These are phyloP conservation scores for Botrytis fabae DNA, from an alignment of 2,329 filamentous ascomycete species.

Conservation along the genomic window DNA sequence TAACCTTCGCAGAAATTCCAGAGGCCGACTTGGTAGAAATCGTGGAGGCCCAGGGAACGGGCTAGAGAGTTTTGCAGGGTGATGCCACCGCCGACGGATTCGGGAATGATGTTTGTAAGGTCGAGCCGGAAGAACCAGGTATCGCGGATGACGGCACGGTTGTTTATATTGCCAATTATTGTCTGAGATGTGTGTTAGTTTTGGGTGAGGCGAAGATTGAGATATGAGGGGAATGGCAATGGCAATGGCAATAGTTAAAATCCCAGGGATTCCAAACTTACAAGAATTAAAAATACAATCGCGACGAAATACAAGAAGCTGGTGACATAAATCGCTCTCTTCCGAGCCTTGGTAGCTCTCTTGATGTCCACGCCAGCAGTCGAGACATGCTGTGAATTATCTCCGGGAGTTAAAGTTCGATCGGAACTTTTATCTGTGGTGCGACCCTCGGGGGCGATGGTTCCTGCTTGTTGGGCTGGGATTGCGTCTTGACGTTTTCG, in stretches of 20 bases:
- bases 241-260: not conserved
- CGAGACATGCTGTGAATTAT: conserved; percentile 24
- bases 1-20: conserved; percentile 95
- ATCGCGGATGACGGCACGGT: conserved; percentile 60
- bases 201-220: not conserved
- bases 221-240: not conserved
- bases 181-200: conserved; percentile 41
- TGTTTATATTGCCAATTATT: conserved; percentile 71
- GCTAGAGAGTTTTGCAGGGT: conserved; percentile 87
- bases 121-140: conserved; percentile 87
- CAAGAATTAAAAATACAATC: conserved; percentile 77
- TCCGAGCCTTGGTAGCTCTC: conserved; percentile 53
- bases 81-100: conserved; percentile 47
- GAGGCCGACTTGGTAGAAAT: conserved; percentile 90
- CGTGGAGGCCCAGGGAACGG: conserved; percentile 80
- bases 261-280: conserved; percentile 41
- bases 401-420: conserved; percentile 32
- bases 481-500: conserved; percentile 25
- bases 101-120: conserved; percentile 66
- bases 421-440: conserved; percentile 27
- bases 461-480: conserved; percentile 25
- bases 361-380: conserved; percentile 43
- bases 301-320: conserved; percentile 71
- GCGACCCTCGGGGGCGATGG: conserved; percentile 20
- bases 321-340: conserved; percentile 58